Evolutionary conservation across 2,329 filamentous ascomycete genomes (phyloP), one percentile per base, ranked within the genome.

Genomic region (Trichoderma sp.): DNA sequence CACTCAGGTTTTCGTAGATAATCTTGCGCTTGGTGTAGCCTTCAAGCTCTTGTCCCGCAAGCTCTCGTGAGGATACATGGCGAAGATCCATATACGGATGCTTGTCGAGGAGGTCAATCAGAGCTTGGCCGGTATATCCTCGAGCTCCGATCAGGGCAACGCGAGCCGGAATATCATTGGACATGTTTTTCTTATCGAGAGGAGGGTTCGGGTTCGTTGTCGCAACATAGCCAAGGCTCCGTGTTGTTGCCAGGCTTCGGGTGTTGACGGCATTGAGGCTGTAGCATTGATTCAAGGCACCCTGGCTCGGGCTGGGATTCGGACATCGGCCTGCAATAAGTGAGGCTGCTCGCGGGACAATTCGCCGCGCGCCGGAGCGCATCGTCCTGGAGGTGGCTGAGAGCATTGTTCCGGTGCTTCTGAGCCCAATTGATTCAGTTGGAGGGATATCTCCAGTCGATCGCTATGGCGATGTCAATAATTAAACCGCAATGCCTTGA

Each of bases 11-110:
- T 80, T 97, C 93, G 80, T 99, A 99, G 70, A 89, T 92, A 72
- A 99, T 92, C 70, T 96, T 89, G 71, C 91, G 89, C 86, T 97
- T 98, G 75, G 88, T 89, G 79, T 99, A 99, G 34, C 93, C 94
- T 79, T 94, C 84, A 22, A 98, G 87, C 79, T 92, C 89, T 82
- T 95, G 90, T 45, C 95, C 95, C 5, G 87, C 90, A 59, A 98
- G 87, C 80, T 98, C 94, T 75, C 95, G 92, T 15, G 94, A 98
- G 3, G 93, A 97, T 53, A 98, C 94, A 76, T 97, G 90, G 57
- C 89, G 87, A 63, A 98, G 88, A 72, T 97, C 94, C 85, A 98
- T 91, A 79, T 92, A 87, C 15, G 93, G 93, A 80, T 98, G 95
- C 37, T 87, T 82, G 80, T 97, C 95, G 59, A 99, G 84, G 22